These are phyloP conservation scores for Hypomyces perniciosus DNA, from an alignment of 2,329 filamentous ascomycete genomes.

Conservation along the genomic window DNA sequence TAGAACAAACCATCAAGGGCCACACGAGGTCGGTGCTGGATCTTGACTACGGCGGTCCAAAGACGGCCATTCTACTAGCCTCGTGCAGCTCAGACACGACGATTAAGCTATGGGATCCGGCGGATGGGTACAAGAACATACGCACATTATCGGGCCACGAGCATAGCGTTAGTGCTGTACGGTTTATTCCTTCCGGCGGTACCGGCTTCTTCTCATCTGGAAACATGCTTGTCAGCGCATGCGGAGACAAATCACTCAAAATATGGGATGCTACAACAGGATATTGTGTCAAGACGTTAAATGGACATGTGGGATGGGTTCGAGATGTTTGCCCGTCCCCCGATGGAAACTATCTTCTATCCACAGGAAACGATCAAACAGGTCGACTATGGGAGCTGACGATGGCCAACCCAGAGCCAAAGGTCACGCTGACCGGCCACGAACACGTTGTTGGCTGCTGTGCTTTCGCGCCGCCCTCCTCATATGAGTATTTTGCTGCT, in stretches of 20 bases:
- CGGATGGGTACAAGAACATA: conserved; percentile 92
- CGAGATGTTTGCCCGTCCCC: conserved; percentile 75
- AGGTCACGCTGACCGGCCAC: conserved; percentile 75
- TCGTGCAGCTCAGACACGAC: conserved; percentile 85
- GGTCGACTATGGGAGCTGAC: conserved; percentile 81
- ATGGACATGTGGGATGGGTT: conserved; percentile 86
- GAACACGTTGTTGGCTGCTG: conserved; percentile 88
- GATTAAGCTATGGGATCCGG: conserved; percentile 92
- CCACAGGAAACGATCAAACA: conserved; percentile 76
- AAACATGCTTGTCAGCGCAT: conserved; percentile 81
- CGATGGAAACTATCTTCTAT: conserved; percentile 78
- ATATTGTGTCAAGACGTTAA: conserved; percentile 85
- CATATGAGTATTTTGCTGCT: conserved; percentile 68
- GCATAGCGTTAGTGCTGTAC: conserved; percentile 81
- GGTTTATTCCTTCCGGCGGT: conserved; percentile 80
- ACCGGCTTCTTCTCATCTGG: conserved; percentile 69
- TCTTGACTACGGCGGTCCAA: conserved; percentile 82
- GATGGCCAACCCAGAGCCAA: conserved; percentile 58
- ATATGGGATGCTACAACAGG: conserved; percentile 94
- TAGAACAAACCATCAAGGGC: conserved; percentile 84
- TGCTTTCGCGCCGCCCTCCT: conserved; percentile 70
- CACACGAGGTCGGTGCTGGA: conserved; percentile 86
- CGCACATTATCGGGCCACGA: conserved; percentile 86
- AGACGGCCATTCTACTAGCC: conserved; percentile 38
- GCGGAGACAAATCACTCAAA: conserved; percentile 74